phyloP scores from a whole-genome alignment of 306 rosid genomes.

The Sphenostylis stenocarpa region DNA sequence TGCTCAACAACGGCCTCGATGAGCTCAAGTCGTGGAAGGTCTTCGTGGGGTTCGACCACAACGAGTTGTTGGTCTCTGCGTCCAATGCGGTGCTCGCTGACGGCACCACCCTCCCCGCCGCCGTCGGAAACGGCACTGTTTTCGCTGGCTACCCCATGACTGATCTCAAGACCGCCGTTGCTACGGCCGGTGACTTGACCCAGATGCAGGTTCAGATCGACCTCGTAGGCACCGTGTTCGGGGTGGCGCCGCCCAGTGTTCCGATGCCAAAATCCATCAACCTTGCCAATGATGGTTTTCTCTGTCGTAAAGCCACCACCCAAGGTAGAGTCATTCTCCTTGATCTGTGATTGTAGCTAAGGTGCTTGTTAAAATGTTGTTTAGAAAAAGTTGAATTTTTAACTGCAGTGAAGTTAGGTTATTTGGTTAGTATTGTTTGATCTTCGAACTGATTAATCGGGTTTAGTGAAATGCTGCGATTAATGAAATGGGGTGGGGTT shows the following conservation, averaged over 20 bases:
- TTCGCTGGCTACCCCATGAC: slow-evolving; percentile 77
- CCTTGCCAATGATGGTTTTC: slow-evolving; percentile 76
- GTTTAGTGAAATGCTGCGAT: not conserved
- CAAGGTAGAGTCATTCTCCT: slow-evolving; percentile 43
- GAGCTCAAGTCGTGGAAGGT: slow-evolving; percentile 87
- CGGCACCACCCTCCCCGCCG: slow-evolving; percentile 58
- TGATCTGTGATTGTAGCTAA: not conserved
- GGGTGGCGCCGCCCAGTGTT: slow-evolving; percentile 64
- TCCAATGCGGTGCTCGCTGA: slow-evolving; percentile 62
- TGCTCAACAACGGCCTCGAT: slow-evolving; percentile 78
- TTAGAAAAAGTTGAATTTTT: not conserved
- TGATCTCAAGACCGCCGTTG: slow-evolving; percentile 85
- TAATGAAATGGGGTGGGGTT: slow-evolving; percentile 2
- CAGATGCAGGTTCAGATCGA: slow-evolving; percentile 80
- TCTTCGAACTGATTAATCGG: not conserved
- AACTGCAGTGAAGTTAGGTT: not conserved
- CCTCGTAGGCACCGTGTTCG: slow-evolving; percentile 74
- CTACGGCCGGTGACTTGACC: slow-evolving; percentile 85
- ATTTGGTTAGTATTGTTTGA: not conserved
- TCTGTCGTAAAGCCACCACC: slow-evolving; percentile 45
- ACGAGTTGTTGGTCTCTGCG: slow-evolving; percentile 74
- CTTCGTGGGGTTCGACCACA: slow-evolving; percentile 73
- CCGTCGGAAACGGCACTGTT: slow-evolving; percentile 74
- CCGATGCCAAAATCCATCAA: slow-evolving; percentile 73
- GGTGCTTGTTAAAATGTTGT: not conserved